A percentile compares a stretch with the other conserved stretches of the same genome.
phyloP scores from a whole-genome alignment of 768 basidiomycete species.

The Suillus occidentalis region DNA sequence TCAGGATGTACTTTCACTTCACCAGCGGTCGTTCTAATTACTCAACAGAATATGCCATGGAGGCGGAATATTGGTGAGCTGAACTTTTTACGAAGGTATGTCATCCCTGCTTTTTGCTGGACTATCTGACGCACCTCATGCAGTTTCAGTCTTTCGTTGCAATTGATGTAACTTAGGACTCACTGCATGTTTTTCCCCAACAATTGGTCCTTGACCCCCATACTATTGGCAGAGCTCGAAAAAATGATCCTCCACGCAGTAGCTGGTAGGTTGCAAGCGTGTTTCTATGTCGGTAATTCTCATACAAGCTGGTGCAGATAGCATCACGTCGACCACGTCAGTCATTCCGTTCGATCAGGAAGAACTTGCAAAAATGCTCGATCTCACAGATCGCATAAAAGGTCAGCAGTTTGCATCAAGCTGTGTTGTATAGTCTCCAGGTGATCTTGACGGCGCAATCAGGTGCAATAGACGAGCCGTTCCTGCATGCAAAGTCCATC shows the following conservation, averaged over 20 bases:
- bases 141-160: background rate
- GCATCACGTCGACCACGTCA: conserved; percentile 37
- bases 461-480: background rate
- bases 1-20: conserved; percentile 22
- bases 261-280: conserved; percentile 23
- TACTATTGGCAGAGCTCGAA: background rate
- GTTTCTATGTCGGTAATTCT: conserved; percentile 5
- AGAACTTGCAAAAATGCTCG: conserved; percentile 38
- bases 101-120: background rate
- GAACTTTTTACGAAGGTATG: background rate
- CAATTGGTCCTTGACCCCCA: background rate
- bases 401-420: conserved; percentile 22
- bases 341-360: conserved; percentile 36
- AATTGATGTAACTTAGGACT: background rate
- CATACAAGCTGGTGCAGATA: conserved; percentile 28
- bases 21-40: background rate
- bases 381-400: conserved; percentile 30
- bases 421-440: background rate
- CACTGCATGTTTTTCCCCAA: conserved; percentile 5
- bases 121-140: background rate
- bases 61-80: conserved; percentile 22
- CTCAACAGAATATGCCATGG: conserved; percentile 18
- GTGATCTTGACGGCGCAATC: background rate
- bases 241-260: background rate
- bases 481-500: background rate